phyloP scores from a whole-genome alignment of 306 rosid genomes.

The Alnus glutinosa region DNA sequence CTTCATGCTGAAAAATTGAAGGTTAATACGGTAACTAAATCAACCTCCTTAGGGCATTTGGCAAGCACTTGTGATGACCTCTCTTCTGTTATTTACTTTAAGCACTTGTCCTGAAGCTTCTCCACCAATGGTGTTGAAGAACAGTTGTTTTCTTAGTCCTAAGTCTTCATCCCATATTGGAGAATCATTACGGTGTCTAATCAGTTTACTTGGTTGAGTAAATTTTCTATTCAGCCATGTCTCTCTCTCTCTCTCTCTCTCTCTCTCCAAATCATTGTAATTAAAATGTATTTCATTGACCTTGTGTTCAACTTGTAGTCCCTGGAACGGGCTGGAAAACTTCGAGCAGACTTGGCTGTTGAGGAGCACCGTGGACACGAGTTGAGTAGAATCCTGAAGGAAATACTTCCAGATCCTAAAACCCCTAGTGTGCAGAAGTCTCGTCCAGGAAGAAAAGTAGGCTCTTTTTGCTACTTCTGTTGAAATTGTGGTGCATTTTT shows the following conservation, averaged over 20 bases:
- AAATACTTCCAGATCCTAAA: conserved; percentile 82
- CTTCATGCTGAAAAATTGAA: neutral
- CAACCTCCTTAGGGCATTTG: conserved; percentile 1
- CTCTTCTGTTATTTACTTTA: neutral
- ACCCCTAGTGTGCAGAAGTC: conserved; percentile 61
- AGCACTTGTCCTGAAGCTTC: neutral
- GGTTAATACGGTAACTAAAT: neutral
- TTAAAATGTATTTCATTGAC: conserved; percentile 21
- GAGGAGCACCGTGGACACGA: conserved; percentile 86
- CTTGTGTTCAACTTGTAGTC: conserved; percentile 58
- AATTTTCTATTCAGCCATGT: neutral
- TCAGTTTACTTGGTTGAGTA: neutral
- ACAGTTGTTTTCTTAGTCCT: neutral
- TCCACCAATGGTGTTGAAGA: neutral
- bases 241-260: neutral
- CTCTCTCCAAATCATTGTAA: conserved; percentile 14
- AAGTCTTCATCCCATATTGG: neutral
- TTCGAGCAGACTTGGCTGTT: conserved; percentile 79
- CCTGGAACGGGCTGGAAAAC: conserved; percentile 75
- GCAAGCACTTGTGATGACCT: neutral
- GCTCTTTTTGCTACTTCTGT: conserved; percentile 19
- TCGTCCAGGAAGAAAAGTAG: conserved; percentile 70
- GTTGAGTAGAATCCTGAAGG: conserved; percentile 84
- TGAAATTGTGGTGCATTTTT: conserved; percentile 16
- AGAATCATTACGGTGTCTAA: neutral